A percentile compares a stretch with the other conserved stretches of the same genome.
These are phyloP conservation scores for Fusarium setosum DNA, from an alignment of 2,329 filamentous ascomycete genomes.

Conservation along the genomic window DNA sequence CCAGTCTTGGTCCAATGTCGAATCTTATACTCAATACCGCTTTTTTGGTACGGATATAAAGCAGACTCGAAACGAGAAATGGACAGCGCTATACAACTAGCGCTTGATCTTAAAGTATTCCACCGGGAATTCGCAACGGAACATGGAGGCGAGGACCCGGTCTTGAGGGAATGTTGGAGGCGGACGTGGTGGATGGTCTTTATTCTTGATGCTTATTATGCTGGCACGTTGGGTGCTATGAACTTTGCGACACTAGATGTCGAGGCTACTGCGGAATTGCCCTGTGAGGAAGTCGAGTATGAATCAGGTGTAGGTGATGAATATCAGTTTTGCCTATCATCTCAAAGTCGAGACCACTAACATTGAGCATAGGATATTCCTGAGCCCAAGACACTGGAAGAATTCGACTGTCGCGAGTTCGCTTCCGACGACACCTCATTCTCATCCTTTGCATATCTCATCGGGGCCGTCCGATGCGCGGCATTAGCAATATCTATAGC, in stretches of 20 bases:
- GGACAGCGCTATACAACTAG: conserved; percentile 65
- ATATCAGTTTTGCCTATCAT: background rate
- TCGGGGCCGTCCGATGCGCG: conserved; percentile 13
- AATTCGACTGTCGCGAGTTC: conserved; percentile 32
- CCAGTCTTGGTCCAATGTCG: conserved; percentile 51
- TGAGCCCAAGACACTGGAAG: conserved; percentile 10
- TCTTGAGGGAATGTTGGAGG: conserved; percentile 69
- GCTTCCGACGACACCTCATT: background rate
- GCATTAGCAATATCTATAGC: conserved; percentile 14
- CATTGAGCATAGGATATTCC: conserved; percentile 5
- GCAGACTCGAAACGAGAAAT: conserved; percentile 43
- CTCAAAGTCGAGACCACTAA: background rate
- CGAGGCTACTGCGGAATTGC: conserved; percentile 67
- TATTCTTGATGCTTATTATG: conserved; percentile 65
- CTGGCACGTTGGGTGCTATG: conserved; percentile 43
- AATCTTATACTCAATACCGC: conserved; percentile 50
- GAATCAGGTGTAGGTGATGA: conserved; percentile 48
- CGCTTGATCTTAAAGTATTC: conserved; percentile 70
- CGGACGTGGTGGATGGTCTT: conserved; percentile 81
- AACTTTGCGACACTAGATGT: conserved; percentile 51
- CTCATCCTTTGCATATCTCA: conserved; percentile 33
- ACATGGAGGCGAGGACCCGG: conserved; percentile 59
- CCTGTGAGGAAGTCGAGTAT: conserved; percentile 72
- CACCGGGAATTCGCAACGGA: conserved; percentile 62
- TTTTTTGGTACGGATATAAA: conserved; percentile 49